Conservation (phyloP, 169 alveolate species). For the Eimeria sp. region DNA sequence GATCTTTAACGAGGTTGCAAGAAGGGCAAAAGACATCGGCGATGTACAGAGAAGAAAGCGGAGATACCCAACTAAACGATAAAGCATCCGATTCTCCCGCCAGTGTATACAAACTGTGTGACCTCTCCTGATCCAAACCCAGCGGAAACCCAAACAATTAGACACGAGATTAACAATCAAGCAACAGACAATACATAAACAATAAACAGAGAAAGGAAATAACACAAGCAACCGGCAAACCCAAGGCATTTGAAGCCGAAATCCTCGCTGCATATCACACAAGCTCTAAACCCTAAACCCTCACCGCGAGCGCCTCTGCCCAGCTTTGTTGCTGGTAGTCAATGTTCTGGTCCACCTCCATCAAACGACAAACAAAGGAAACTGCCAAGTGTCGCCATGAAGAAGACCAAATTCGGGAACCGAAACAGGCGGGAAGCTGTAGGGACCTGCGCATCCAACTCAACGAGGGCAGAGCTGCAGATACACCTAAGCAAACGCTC, state of each 20-base stretch:
- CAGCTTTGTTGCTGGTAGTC: slow-evolving; percentile 43
- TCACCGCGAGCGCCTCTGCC: slow-evolving; percentile 42
- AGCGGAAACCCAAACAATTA: too few species aligned
- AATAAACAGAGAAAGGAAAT: too few species aligned
- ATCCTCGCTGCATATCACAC: neutral
- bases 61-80: slow-evolving; percentile 35
- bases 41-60: slow-evolving; percentile 5
- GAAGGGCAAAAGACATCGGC: slow-evolving; percentile 5
- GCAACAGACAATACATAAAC: neutral
- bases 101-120: slow-evolving; percentile 37
- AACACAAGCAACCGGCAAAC: neutral
- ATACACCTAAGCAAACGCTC: neutral
- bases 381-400: neutral
- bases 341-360: neutral
- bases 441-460: slow-evolving; percentile 19
- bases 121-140: slow-evolving; percentile 43
- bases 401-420: neutral
- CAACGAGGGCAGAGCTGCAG: neutral
- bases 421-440: neutral
- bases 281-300: slow-evolving; percentile 32
- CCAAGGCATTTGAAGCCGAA: neutral
- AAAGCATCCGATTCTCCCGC: slow-evolving; percentile 46
- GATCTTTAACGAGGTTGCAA: neutral
- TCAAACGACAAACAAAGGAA: slow-evolving; percentile 7
- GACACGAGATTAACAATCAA: too few species aligned